Evolutionary conservation across 371 early-diverging fungal species (phyloP).

Genomic region (Mortierella sp.): DNA sequence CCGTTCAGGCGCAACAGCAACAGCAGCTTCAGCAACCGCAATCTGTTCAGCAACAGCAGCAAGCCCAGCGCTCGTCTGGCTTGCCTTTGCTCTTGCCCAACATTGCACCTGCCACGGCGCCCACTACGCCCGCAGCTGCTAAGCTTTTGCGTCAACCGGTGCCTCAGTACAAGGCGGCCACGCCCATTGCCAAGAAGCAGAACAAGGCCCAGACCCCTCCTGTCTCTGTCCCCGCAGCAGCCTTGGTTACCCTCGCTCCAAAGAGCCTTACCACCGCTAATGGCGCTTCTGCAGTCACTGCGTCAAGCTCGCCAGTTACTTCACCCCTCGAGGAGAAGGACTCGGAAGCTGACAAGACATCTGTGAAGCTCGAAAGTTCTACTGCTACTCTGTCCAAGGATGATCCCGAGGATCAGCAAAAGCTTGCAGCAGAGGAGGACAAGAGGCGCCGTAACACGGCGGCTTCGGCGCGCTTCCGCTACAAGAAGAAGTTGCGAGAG

Average conservation of each 20-base stretch:
- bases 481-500: conserved; percentile 93
- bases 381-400: conserved; percentile 34
- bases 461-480: conserved; percentile 94
- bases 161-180: conserved; percentile 52
- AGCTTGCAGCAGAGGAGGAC: conserved; percentile 70
- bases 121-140: conserved; percentile 57
- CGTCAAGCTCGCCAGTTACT: conserved; percentile 12
- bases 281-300: conserved; percentile 40
- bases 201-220: conserved; percentile 21
- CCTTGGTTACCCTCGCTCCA: conserved; percentile 29
- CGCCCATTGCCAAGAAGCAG: conserved; percentile 32
- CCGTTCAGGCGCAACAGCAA: conserved; percentile 47
- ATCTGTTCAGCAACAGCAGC: conserved; percentile 47
- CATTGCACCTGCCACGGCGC: conserved; percentile 57
- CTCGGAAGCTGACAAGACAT: conserved; percentile 9
- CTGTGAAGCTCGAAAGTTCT: conserved; percentile 13
- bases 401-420: conserved; percentile 37
- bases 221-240: conserved; percentile 21
- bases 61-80: conserved; percentile 43
- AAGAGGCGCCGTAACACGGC: conserved; percentile 94
- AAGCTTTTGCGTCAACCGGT: conserved; percentile 55
- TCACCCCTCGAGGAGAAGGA: conserved; percentile 16
- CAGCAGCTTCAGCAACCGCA: conserved; percentile 58
- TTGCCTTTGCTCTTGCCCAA: conserved; percentile 55
- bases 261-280: conserved; percentile 45